Base-by-base conservation (phyloP, 129 eudicot species). In the Scalesia atractyloides region DNA sequence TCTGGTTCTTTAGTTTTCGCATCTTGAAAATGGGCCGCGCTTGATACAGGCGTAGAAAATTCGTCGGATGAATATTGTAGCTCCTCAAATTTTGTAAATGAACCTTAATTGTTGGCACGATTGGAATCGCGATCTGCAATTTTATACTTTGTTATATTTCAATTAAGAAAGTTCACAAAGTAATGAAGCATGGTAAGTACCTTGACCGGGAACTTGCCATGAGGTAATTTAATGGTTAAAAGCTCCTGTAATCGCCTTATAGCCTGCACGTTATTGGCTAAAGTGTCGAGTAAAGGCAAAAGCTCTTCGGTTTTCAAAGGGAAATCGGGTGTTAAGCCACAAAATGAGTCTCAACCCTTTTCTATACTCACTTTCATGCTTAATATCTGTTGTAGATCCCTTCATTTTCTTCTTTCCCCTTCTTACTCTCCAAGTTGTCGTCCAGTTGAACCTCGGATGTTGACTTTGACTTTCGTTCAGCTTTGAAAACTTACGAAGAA, bases 21-120 rank as follows among this genome's bases (percentile, higher is more conserved):
- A 73, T 89, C 98, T 75, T 92, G 96, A 77, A 89, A 92, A 80
- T 92, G 96, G 18, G 96, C 79, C 4, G 98, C 96, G 78, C 98
- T 93, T 4, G 96, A 89, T 17, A 82, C 87, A 58, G 95, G 97
- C 16, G 98, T 87, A 12, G 92, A 89, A 69, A 93, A 93, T 74
- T 93, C 96, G 70, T 92, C 98, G 12, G 80, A 67, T 17, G 71
- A 15, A 52, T 92, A 82, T 81, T 87, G 96, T 70, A 93, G 93
- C 80, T 93, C 96, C 75, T 87, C 96, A 16, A 93, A 93, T 73
- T 93, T 90, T n/a, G 98, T 93, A 68, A 93, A 93, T 16, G 79
- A 16, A 93, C 98, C 50, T 92, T 80, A 66, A 93, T 87, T 33
- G 98, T 93, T 58, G 98, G 98, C 70, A 93, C 98, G 18, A 93